A percentile compares a stretch with the other conserved stretches of the same genome.
Conservation (phyloP, 2,329 filamentous ascomycete species). For the Aspergillus carbonarius region DNA sequence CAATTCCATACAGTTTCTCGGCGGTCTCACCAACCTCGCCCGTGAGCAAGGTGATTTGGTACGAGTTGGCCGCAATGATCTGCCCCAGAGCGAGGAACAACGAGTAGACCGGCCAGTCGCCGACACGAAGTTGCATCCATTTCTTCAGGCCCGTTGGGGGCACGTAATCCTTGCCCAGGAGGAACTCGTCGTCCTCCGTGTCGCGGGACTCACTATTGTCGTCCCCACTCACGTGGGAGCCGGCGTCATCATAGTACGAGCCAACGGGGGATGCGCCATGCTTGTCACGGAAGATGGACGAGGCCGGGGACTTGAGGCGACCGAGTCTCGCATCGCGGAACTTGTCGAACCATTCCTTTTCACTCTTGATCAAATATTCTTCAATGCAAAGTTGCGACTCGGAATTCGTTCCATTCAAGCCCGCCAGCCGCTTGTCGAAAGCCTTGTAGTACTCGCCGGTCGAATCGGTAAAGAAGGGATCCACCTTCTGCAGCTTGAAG, state of each 20-base stretch:
- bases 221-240: constrained; percentile 31
- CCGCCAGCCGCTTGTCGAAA: constrained; percentile 58
- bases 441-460: constrained; percentile 59
- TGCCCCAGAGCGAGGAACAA: constrained; percentile 61
- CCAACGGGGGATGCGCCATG: constrained; percentile 35
- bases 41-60: constrained; percentile 67
- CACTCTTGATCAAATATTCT: constrained; percentile 62
- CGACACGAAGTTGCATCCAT: constrained; percentile 54
- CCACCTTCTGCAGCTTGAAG: constrained; percentile 63
- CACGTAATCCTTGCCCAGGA: constrained; percentile 55
- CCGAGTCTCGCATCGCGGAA: constrained; percentile 60
- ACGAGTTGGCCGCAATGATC: constrained; percentile 63
- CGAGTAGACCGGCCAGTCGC: constrained; percentile 63
- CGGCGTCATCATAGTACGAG: constrained; percentile 40
- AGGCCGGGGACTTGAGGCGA: constrained; percentile 41
- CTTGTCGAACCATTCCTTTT: constrained; percentile 64
- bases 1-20: constrained; percentile 59
- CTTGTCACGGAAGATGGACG: constrained; percentile 31
- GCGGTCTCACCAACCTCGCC: constrained; percentile 62
- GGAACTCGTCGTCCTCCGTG: constrained; percentile 52
- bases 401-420: constrained; percentile 57
- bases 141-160: constrained; percentile 57
- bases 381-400: constrained; percentile 62
- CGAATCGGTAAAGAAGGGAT: constrained; percentile 65
- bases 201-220: constrained; percentile 20